Base-by-base conservation (phyloP, 2,329 filamentous ascomycete species). In the Diaporthe amygdali region DNA sequence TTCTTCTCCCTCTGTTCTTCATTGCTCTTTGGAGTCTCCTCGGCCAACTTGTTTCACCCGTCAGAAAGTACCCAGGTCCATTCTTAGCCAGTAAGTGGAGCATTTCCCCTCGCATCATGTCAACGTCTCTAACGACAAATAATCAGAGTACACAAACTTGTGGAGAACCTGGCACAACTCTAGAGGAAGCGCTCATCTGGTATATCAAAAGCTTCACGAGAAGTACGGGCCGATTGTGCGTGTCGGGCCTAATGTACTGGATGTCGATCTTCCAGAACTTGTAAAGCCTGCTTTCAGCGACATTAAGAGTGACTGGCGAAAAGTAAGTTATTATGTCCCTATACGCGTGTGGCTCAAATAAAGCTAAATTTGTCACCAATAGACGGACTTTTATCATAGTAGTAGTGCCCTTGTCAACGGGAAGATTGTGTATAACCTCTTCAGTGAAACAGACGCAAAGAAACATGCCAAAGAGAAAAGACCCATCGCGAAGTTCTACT, bases 311-410 rank as follows among this genome's bases (percentile, higher is more conserved):
- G 66, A 68, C 39, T 68, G 66, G 56, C 71, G 14, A 72, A 47
- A 64, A n/a, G 59, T 47, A 17, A 66, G 59, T 14, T 8, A 5
- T 37, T 20, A 46, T 15, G 27, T 22, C 10, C 12, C 7, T 37
- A 1, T 46, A 17, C 30, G 12, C 17, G 27, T 15, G 8, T 9
- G 4, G 5, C 15, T 27, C 3, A 39, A 2, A 6, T 2, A 0
- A 8, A 5, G n/a, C 15, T 47, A 20, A 47, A 12, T 3, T n/a
- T 17, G n/a, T 15, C 3, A n/a, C 15, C n/a, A 9, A 63, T 59
- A 82, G 80, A 82, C 80, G 22, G 80, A 82, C 44, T 80, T 82
- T 32, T 82, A 83, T 70, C 76, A 80, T 39, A 78, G 77, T 69
- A 81, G 76, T 74, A 81, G 79, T 72, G 77, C 78, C 32, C 73